These are phyloP conservation scores for Aspergillus awamori DNA, from an alignment of 2,329 filamentous ascomycete species.

Conservation along the genomic window DNA sequence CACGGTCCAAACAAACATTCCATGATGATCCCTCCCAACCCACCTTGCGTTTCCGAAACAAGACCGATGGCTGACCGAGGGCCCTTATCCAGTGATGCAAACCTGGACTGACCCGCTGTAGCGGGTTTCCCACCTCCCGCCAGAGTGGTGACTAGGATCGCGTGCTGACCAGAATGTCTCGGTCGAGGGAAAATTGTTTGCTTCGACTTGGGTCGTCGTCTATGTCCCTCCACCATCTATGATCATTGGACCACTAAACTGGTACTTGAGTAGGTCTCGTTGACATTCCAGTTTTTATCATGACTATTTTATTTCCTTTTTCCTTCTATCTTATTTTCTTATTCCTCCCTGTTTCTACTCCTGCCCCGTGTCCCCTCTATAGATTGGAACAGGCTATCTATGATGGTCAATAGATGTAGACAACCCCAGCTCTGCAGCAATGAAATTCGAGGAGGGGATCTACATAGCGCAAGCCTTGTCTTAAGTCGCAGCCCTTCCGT, in stretches of 20 bases:
- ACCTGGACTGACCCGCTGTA: not conserved
- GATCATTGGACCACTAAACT: not conserved
- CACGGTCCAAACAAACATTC: not conserved
- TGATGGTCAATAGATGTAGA: conserved; percentile 2
- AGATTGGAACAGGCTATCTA: conserved; percentile 2
- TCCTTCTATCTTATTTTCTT: not conserved
- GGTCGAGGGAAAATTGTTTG: not conserved
- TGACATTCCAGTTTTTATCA: not conserved
- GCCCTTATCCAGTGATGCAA: not conserved
- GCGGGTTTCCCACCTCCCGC: not conserved
- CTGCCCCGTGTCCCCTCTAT: not conserved
- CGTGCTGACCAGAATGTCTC: not conserved
- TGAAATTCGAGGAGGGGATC: not conserved
- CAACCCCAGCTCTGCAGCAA: not conserved
- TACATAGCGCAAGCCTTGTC: not conserved
- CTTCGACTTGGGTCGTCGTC: not conserved
- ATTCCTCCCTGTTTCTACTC: not conserved
- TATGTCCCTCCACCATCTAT: not conserved
- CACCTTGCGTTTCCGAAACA: not conserved
- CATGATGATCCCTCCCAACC: not conserved
- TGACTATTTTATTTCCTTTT: no score
- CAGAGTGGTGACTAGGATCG: not conserved
- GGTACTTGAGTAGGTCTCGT: not conserved
- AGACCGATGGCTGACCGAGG: not conserved
- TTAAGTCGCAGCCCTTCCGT: not conserved